Evolutionary conservation across 257 asterid species (phyloP), one percentile per base, ranked within the genome.

Genomic region (Nyctanthes arbortristis): DNA sequence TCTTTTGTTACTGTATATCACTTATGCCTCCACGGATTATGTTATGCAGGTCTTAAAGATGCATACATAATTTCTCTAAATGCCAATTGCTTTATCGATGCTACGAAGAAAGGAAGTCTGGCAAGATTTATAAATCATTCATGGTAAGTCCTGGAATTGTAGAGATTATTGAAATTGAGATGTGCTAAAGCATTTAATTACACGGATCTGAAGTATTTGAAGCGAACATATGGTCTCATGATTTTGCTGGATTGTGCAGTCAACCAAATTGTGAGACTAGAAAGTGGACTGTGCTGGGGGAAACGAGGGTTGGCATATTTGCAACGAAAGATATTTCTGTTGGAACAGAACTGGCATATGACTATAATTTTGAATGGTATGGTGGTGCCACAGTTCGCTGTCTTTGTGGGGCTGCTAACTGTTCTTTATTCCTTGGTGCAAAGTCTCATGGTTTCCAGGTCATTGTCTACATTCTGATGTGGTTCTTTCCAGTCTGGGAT

Each of bases 391-490:
- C 89, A 73, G 93, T 93, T 69, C 94, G 96, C 43, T 93, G 97
- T 80, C 84, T 93, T 11, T 93, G 99, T 74, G 93, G 97, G 67
- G 96, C 99, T 32, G 81, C 90, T 58, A 87, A 86, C 74, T 93
- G 99, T 80, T 91, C 96, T 52, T 69, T 86, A 68, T 93, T 89
- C 82, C 97, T 93, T 68, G 97, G 97, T 67, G 97, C 96, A 76
- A 91, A 88, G 79, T 93, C 99, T 79, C 96, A 89, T 59, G 96
- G 96, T 73, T 93, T 93, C 83, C 96, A 85, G 96, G 99, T 93
- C 66, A 67, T 68, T 57, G 40, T 63, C 63, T 63, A 75, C 64
- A 69, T 63, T 66, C 31, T 39, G 39, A 36, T 73, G 34, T 61
- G 61, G 20, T 34, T 52, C 59, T 39, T 8, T 49, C 22, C 30